Percentiles rank a stretch among this genome's conserved stretches.
phyloP scores from a whole-genome alignment of 768 basidiomycete species.

The Podaxis sp. region DNA sequence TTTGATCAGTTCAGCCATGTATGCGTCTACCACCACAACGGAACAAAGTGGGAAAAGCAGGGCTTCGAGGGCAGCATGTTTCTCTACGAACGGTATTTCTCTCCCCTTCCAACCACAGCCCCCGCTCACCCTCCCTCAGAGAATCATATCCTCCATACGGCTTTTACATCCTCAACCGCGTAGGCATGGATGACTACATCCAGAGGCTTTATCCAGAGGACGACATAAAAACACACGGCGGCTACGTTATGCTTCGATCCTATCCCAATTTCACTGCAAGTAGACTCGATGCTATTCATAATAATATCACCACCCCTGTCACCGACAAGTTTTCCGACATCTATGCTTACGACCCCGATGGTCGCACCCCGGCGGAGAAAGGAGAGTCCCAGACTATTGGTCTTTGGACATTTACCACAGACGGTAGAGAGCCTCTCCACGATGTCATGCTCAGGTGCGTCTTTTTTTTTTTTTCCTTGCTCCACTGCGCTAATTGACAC shows the following conservation, averaged over 20 bases:
- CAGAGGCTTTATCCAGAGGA: conserved; percentile 77
- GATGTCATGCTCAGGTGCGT: conserved; percentile 66
- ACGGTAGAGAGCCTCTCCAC: conserved; percentile 65
- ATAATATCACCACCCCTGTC: conserved; percentile 13
- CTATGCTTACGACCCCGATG: conserved; percentile 38
- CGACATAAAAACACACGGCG: conserved; percentile 55
- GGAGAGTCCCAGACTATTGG: conserved; percentile 58
- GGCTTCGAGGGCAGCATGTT: conserved; percentile 90
- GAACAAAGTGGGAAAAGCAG: conserved; percentile 74
- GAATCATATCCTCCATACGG: conserved; percentile 79
- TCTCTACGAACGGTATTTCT: conserved; percentile 75
- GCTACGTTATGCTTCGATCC: conserved; percentile 69
- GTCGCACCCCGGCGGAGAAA: conserved; percentile 43
- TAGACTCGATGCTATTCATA: conserved; percentile 35
- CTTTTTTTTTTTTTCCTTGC: neutral
- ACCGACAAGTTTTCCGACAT: conserved; percentile 45
- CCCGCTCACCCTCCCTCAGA: conserved; percentile 31
- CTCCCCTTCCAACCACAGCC: neutral
- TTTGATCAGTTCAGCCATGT: conserved; percentile 89
- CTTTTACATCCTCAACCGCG: conserved; percentile 79
- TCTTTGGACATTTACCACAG: conserved; percentile 71
- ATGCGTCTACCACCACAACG: conserved; percentile 75
- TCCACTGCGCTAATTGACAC: neutral
- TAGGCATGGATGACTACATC: conserved; percentile 75
- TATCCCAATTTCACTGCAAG: conserved; percentile 63